Evolutionary conservation across 208 protist genomes (phyloP).

Genomic region (Acanthamoeba rhysodes): DNA sequence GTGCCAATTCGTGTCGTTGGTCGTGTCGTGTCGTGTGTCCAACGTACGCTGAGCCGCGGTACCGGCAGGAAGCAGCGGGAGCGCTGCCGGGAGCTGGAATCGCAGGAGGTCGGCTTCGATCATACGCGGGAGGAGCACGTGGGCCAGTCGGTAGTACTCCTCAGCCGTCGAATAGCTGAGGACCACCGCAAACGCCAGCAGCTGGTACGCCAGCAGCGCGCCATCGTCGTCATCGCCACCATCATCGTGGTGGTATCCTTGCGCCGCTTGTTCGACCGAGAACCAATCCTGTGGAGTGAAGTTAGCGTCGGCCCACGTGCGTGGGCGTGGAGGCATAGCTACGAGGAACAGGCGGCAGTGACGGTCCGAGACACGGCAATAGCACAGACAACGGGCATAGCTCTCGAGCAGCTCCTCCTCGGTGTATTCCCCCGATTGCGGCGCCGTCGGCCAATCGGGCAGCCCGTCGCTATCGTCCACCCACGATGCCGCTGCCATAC

Average conservation of each 20-base stretch:
- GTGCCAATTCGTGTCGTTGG: background rate
- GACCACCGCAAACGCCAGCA: background rate
- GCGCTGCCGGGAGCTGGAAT: background rate
- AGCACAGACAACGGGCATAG: background rate
- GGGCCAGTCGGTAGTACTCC: background rate
- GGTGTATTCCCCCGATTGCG: background rate
- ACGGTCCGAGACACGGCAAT: background rate
- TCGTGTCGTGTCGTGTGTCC: background rate
- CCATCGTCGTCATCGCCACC: background rate
- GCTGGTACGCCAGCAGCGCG: background rate
- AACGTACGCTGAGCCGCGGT: background rate
- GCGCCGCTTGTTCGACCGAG: background rate
- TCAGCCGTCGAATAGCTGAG: conserved; percentile 2
- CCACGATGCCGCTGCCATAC: background rate
- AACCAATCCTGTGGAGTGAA: background rate
- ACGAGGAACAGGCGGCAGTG: conserved; percentile 16
- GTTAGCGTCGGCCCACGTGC: background rate
- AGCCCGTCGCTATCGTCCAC: background rate
- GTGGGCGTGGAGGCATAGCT: background rate
- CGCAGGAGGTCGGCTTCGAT: background rate
- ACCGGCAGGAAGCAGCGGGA: background rate
- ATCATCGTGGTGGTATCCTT: background rate
- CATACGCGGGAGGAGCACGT: background rate
- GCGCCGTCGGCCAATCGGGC: background rate
- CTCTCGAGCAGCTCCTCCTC: background rate